These are phyloP conservation scores for Neurospora sp. DNA, from an alignment of 2,329 filamentous ascomycete species.

Conservation along the genomic window DNA sequence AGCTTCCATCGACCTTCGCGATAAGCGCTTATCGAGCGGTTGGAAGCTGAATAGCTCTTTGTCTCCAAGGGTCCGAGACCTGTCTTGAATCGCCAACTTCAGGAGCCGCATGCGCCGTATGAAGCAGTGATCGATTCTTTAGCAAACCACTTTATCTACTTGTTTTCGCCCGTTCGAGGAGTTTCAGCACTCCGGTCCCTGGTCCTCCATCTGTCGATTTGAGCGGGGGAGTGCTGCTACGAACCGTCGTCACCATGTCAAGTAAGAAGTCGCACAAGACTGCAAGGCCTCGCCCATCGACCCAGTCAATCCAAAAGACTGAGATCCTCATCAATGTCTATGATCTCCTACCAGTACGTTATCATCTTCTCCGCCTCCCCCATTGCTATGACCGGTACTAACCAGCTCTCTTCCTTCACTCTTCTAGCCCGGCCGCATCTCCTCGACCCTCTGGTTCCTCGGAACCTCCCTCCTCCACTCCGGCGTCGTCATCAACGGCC, in stretches of 20 bases:
- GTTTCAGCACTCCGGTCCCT: background rate
- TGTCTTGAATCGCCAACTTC: background rate
- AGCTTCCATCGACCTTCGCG: background rate
- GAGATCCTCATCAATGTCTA: constrained; percentile 71
- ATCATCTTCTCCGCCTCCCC: background rate
- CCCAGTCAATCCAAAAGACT: constrained; percentile 59
- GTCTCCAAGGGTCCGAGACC: background rate
- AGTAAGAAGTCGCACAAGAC: constrained; percentile 33
- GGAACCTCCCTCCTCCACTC: constrained; percentile 73
- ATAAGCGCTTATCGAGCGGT: background rate
- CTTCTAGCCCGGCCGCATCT: constrained; percentile 57
- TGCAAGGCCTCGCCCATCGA: constrained; percentile 46
- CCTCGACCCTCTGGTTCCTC: constrained; percentile 67
- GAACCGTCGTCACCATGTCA: constrained; percentile 25
- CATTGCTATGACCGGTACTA: background rate
- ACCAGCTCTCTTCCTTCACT: background rate
- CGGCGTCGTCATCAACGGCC: constrained; percentile 69
- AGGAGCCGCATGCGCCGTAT: background rate
- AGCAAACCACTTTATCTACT: background rate
- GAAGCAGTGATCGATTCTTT: background rate
- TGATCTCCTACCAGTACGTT: constrained; percentile 60
- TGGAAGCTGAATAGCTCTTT: background rate
- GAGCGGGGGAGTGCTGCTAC: background rate
- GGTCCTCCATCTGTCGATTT: background rate
- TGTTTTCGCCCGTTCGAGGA: background rate